Evolutionary conservation across 2,329 filamentous ascomycete species (phyloP).

Genomic region (Thielaviopsis ethacetica): DNA sequence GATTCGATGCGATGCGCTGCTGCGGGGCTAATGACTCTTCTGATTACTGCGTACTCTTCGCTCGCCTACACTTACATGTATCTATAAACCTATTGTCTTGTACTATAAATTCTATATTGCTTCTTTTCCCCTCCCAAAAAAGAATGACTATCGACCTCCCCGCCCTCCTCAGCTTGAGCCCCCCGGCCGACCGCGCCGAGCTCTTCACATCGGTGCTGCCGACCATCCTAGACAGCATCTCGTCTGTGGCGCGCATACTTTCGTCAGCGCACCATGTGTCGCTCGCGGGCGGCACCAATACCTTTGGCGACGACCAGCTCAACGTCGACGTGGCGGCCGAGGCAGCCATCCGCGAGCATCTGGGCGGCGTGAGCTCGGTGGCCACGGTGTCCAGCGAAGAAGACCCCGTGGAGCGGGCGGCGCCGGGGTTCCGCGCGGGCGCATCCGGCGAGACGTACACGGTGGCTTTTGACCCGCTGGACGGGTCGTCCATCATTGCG

Average conservation of each 20-base stretch:
- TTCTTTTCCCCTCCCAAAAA: too few species aligned
- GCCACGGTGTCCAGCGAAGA: constrained; percentile 42
- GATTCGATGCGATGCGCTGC: too few species aligned
- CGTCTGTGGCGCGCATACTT: constrained; percentile 28
- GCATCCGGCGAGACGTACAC: constrained; percentile 33
- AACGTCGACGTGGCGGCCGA: constrained; percentile 41
- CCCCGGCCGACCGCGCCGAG: constrained; percentile 15
- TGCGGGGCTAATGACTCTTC: too few species aligned
- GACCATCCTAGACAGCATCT: constrained; percentile 27
- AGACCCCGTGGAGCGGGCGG: constrained; percentile 33
- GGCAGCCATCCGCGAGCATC: constrained; percentile 26
- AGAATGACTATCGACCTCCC: not conserved
- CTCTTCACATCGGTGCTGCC: constrained; percentile 32
- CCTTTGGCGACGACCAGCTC: constrained; percentile 42
- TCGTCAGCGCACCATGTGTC: constrained; percentile 29
- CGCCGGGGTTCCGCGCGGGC: constrained; percentile 9
- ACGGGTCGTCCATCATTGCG: constrained; percentile 44
- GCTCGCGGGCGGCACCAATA: constrained; percentile 22
- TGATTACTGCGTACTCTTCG: too few species aligned
- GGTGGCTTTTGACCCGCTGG: constrained; percentile 45
- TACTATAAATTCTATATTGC: too few species aligned
- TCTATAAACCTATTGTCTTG: too few species aligned
- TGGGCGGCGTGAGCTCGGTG: constrained; percentile 24
- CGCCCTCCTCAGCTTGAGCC: constrained; percentile 15
- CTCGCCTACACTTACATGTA: too few species aligned